These are phyloP conservation scores for Cladophialophora immunda DNA, from an alignment of 2,329 filamentous ascomycete genomes.

Conservation along the genomic window DNA sequence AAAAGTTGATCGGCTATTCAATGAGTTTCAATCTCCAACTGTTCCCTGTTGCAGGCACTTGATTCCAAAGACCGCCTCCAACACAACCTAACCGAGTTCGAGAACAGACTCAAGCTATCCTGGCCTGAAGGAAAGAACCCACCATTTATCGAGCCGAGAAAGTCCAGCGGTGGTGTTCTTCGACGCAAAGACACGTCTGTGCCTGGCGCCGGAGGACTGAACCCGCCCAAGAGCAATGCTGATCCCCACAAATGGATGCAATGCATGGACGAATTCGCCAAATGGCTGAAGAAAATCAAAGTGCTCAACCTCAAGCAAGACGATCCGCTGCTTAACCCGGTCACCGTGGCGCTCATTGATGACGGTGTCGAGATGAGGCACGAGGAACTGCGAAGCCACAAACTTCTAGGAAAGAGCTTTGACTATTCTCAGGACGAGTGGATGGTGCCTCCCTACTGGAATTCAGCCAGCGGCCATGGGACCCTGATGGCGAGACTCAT, in stretches of 20 bases:
- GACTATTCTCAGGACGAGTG: neutral
- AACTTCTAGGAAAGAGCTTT: neutral
- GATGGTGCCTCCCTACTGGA: neutral
- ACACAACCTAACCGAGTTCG: too few relatives aligned
- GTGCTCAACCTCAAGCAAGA: neutral
- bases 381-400: neutral
- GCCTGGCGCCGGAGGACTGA: too few relatives aligned
- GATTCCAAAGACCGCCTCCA: too few relatives aligned
- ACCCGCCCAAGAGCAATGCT: neutral
- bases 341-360: neutral
- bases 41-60: neutral
- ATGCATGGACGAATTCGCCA: neutral
- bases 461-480: neutral
- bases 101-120: too few relatives aligned
- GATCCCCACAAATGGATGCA: neutral
- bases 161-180: too few relatives aligned
- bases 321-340: too few relatives aligned
- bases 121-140: too few relatives aligned
- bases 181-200: too few relatives aligned
- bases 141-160: too few relatives aligned
- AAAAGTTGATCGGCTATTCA: too few relatives aligned
- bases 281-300: neutral
- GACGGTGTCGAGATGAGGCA: neutral
- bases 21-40: too few relatives aligned
- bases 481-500: neutral